Conservation (phyloP, 176 grass and related monocot species). For the Melocanna baccifera region DNA sequence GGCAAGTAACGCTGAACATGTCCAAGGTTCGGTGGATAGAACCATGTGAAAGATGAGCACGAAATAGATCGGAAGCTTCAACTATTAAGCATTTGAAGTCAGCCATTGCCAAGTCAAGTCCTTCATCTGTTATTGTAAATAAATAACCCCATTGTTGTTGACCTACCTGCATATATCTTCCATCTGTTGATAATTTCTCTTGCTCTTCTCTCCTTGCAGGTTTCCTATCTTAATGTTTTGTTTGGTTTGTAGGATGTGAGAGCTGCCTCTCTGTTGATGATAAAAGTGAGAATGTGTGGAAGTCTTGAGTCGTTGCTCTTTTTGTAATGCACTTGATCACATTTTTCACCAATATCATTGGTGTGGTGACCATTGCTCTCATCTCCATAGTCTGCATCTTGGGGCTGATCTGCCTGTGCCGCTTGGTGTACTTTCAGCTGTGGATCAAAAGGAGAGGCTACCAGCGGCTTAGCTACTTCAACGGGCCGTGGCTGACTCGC, state of each 20-base stretch:
- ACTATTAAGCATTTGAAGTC: background rate
- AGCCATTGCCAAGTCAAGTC: conserved; percentile 11
- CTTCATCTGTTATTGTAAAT: background rate
- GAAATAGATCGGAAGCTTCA: conserved; percentile 10
- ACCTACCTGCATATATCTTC: background rate
- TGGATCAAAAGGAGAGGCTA: conserved; percentile 58
- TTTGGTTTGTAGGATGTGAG: conserved; percentile 13
- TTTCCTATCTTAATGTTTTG: conserved; percentile 1
- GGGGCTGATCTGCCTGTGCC: conserved; percentile 66
- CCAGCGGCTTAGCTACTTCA: conserved; percentile 78
- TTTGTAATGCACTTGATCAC: conserved; percentile 65
- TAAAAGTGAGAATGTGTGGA: conserved; percentile 49
- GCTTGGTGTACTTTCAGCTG: conserved; percentile 68
- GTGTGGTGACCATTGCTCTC: conserved; percentile 85
- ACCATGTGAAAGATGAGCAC: conserved; percentile 1
- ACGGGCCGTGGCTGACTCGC: conserved; percentile 71
- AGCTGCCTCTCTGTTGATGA: background rate
- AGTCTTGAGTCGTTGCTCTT: background rate
- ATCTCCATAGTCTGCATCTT: conserved; percentile 58
- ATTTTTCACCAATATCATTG: conserved; percentile 65
- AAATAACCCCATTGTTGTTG: background rate
- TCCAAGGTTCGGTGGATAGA: conserved; percentile 30
- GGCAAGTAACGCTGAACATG: conserved; percentile 6
- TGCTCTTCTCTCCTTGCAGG: conserved; percentile 23
- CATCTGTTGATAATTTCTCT: background rate